These are phyloP conservation scores for Croton setiger DNA, from an alignment of 441 rosid genomes.

Conservation along the genomic window DNA sequence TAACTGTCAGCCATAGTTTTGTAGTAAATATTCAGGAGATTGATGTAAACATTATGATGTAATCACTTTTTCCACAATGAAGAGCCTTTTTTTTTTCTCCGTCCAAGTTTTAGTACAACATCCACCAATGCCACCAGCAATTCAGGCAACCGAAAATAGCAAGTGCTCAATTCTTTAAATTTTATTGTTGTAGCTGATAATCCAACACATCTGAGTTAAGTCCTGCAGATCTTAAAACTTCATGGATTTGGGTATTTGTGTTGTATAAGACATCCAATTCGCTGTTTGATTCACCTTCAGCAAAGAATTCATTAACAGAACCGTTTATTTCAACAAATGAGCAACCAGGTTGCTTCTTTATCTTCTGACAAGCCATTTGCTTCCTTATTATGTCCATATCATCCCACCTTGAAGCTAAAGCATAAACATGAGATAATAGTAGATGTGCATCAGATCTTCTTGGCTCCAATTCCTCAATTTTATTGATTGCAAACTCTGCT, in stretches of 20 bases:
- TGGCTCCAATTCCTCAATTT: slow-evolving; percentile 21
- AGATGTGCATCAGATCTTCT: slow-evolving; percentile 1
- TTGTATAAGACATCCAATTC: not conserved
- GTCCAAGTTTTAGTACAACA: not conserved
- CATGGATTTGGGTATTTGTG: slow-evolving; percentile 15
- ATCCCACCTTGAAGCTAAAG: slow-evolving; percentile 22
- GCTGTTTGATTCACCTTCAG: slow-evolving; percentile 9
- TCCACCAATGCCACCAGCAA: not conserved
- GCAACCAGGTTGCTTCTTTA: slow-evolving; percentile 21
- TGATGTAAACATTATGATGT: not conserved
- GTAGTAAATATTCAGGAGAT: not conserved
- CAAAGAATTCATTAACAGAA: slow-evolving; percentile 19
- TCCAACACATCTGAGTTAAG: not conserved
- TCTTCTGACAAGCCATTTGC: slow-evolving; percentile 5
- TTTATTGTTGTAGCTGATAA: not conserved
- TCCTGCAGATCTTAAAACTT: slow-evolving; percentile 5
- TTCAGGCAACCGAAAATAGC: not conserved
- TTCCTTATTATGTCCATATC: slow-evolving; percentile 14
- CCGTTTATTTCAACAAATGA: slow-evolving; percentile 21
- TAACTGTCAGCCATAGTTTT: slow-evolving; percentile 18
- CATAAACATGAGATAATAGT: slow-evolving; percentile 15
- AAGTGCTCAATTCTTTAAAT: not conserved
- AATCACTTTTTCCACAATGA: not conserved
- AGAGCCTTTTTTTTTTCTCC: not conserved
- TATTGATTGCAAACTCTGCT: slow-evolving; percentile 19